Conservation (phyloP, 225 moss, liverwort and hornwort genomes). For the Pseudisothecium myosuroides region DNA sequence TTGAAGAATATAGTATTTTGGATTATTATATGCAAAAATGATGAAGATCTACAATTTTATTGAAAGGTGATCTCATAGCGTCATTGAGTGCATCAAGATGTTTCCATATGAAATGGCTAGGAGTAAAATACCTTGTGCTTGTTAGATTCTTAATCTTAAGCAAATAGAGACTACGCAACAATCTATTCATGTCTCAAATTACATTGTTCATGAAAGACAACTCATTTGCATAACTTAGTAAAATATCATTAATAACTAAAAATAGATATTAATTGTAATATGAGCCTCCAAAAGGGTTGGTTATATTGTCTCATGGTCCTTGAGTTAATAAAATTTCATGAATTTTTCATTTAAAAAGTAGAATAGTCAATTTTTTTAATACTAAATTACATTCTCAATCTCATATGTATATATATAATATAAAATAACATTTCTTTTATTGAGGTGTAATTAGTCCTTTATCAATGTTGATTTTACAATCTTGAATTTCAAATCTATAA, state of each 20-base stretch:
- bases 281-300: too few species aligned
- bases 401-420: too few species aligned
- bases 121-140: background rate
- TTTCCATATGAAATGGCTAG: background rate
- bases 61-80: background rate
- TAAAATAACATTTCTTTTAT: background rate
- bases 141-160: background rate
- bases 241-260: background rate
- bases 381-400: background rate
- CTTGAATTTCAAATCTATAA: too few species aligned
- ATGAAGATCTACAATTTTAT: background rate
- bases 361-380: background rate
- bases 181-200: background rate
- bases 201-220: background rate
- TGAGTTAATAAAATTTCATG: background rate
- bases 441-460: too few species aligned
- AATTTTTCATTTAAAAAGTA: too few species aligned
- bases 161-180: background rate
- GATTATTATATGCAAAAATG: background rate
- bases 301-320: background rate
- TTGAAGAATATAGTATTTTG: background rate
- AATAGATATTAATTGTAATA: too few species aligned
- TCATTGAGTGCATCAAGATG: rapidly evolving
- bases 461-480: background rate
- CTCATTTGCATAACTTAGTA: background rate